Evolutionary conservation across 805 yeast species (phyloP), one percentile per base, ranked within the genome.

Genomic region (Cyberlindnera petersonii): DNA sequence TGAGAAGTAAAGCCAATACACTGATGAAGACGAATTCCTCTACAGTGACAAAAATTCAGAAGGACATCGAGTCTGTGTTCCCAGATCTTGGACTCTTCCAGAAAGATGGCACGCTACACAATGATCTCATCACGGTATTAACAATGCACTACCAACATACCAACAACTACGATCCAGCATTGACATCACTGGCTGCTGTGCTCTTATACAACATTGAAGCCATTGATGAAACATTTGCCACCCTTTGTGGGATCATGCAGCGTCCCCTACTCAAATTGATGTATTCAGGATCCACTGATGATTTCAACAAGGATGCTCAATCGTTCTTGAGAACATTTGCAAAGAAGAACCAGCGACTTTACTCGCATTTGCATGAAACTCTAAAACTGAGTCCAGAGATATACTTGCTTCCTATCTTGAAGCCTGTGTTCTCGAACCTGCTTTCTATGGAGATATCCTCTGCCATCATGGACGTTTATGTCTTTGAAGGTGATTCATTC

Each of bases 401-500:
- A 4, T 71, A 72, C 38, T 55, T 81, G 6, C 65, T 60, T 18
- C 63, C 69, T 3, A 49, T 77, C 36, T 46, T 78, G 3, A 50
- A 72, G 16, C 60, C 67, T 9, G 43, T 77, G 15, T 74, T 79
- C 50, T 54, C 78, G 2, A 60, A 65, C 35, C 64, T 68, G 19
- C 51, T 79, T 31, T 54, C 66, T 10, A 58, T 74, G 33, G 80
- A 78, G 24, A 56, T 70, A 1, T 56, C 73, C 7, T 61, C 69
- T 19, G 68, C 77, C 13, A 47, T 82, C 6, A 50, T 82, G 44
- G 89, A 82, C 53, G 63, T 81, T 5, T 69, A 69, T 53, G 54
- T 79, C 9, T 79, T 79, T 53, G 86, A 80, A 53, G 79, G 81
- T 7, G 84, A 76, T 47, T 59, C 71, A 2, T 66, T 79, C 46